A percentile compares a stretch with the other conserved stretches of the same genome.
phyloP scores from a whole-genome alignment of 179 eudicot species.

The Patellifolia procumbens region DNA sequence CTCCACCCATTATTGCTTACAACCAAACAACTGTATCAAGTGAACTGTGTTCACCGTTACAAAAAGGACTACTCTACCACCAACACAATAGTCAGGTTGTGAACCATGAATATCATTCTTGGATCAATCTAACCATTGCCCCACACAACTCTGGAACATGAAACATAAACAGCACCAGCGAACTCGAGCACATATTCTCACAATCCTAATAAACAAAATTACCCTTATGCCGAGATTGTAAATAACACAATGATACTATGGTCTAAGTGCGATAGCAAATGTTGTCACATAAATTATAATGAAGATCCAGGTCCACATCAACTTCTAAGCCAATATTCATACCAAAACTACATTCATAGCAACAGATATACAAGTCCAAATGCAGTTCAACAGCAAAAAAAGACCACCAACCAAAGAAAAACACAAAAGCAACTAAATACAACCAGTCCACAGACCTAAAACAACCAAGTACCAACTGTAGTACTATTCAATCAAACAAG shows the following conservation, averaged over 20 bases:
- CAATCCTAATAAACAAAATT: background rate
- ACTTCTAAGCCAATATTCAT: constrained; percentile 6
- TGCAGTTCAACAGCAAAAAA: constrained; percentile 24
- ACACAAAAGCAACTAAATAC: background rate
- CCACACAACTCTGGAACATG: background rate
- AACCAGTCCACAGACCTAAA: constrained; percentile 8
- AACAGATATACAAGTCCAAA: constrained; percentile 2
- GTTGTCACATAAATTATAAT: constrained; percentile 1
- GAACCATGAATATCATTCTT: background rate
- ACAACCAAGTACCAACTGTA: background rate
- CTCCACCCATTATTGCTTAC: background rate
- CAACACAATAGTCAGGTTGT: background rate
- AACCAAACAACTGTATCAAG: too few relatives aligned
- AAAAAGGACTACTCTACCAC: background rate
- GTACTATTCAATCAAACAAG: background rate
- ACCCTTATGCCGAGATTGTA: background rate
- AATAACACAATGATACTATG: background rate
- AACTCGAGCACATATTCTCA: background rate
- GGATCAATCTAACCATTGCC: background rate
- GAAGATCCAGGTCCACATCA: constrained; percentile 16
- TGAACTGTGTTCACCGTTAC: too few relatives aligned
- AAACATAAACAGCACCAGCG: background rate
- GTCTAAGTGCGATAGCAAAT: background rate
- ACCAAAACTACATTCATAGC: constrained; percentile 8
- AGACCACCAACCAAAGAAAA: background rate